Base-by-base conservation (phyloP, 768 basidiomycete genomes). In the Phylloporus rhodoxanthus region DNA sequence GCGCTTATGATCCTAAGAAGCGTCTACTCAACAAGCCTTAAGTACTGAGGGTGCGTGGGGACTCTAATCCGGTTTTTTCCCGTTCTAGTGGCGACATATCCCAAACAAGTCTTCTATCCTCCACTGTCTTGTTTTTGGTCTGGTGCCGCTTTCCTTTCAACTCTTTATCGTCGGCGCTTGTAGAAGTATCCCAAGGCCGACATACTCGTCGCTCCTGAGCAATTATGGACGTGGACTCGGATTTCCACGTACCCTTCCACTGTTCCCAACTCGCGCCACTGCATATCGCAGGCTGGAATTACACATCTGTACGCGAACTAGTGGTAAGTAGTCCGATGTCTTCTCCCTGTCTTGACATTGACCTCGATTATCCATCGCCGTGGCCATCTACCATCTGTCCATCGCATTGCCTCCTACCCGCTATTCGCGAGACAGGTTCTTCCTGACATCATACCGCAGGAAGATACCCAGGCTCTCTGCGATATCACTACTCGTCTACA, bases 201-300 rank as follows among this genome's bases (percentile, higher is more conserved):
- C 33, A 20, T 21, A 23, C 29, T n/a, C 26, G 4, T 47, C 46
- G 11, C 9, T 29, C 14, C 4, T 8, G 10, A 19, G 21, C 37
- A 25, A 56, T 21, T 34, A 61, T 66, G 56, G 59, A 57, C 46
- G 43, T 53, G 33, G 62, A 54, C 26, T 21, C 51, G 7, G 57
- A 53, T 33, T 66, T 66, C 39, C 61, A 21, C 13, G 52, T 66
- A 32, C 66, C 64, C 19, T 68, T 64, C 7, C 65, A 66, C 40
- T 62, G 59, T 7, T 47, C 57, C 15, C 64, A 62, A 45, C 64
- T 66, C 19, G 66, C 65, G 0, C 65, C 65, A 11, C 44, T 58
- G 2, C 57, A 57, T 13, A 56, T 68, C 25, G 14, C 50, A 7
- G 62, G 64, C 19, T 66, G 65, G 65, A 55, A 64, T 44, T 66